These are phyloP conservation scores for Balakata baccata DNA, from an alignment of 345 rosid species.

Conservation along the genomic window DNA sequence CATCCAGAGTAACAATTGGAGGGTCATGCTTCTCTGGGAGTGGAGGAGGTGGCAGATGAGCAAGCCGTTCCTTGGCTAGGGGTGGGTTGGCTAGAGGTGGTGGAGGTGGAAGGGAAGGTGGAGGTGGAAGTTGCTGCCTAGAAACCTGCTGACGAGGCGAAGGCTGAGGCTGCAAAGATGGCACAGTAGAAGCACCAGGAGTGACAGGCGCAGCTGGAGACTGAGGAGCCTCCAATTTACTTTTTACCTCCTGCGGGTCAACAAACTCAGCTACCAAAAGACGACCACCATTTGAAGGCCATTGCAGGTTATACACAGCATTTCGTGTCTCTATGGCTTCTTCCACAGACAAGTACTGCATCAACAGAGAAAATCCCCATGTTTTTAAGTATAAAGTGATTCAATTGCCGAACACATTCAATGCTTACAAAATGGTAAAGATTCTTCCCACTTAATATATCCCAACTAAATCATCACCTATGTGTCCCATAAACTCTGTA, in stretches of 20 bases:
- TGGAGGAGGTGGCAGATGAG: slow-evolving; percentile 65
- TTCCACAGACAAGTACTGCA: slow-evolving; percentile 84
- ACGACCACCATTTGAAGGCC: slow-evolving; percentile 96
- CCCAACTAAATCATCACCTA: not conserved
- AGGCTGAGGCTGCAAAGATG: slow-evolving; percentile 43
- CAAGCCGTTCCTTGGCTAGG: slow-evolving; percentile 46
- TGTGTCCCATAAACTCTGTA: too few species aligned
- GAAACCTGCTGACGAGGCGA: slow-evolving; percentile 51
- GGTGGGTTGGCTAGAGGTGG: slow-evolving; percentile 40
- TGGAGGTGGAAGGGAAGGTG: slow-evolving; percentile 18
- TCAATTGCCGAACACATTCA: not conserved
- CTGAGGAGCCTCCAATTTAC: slow-evolving; percentile 56
- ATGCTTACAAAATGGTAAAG: not conserved
- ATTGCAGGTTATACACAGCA: slow-evolving; percentile 83
- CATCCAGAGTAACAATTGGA: slow-evolving; percentile 90
- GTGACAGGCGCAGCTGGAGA: slow-evolving; percentile 40
- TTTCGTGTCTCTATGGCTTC: slow-evolving; percentile 83
- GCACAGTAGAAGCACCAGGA: slow-evolving; percentile 24
- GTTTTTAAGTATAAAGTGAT: not conserved
- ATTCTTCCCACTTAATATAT: not conserved
- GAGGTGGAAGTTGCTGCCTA: slow-evolving; percentile 59
- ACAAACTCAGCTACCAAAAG: slow-evolving; percentile 81
- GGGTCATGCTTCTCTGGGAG: slow-evolving; percentile 64
- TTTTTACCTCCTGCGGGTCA: slow-evolving; percentile 73
- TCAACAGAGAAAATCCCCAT: slow-evolving; percentile 15